Percentiles rank a stretch among this genome's conserved stretches.
phyloP scores from a whole-genome alignment of 2,329 filamentous ascomycete species.

The Lecanosticta acicola region DNA sequence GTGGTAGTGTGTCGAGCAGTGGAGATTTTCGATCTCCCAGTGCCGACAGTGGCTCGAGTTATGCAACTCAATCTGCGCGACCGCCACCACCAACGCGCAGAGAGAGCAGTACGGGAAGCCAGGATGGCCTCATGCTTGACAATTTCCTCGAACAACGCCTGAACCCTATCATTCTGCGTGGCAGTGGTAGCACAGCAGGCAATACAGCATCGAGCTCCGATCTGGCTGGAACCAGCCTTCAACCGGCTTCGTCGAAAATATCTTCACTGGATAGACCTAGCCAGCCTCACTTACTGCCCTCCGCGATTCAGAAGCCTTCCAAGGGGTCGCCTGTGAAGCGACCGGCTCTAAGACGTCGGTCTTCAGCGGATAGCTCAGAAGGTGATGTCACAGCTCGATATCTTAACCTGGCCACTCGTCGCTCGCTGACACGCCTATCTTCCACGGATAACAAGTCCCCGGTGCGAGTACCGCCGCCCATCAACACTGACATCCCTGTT shows the following conservation, averaged over 20 bases:
- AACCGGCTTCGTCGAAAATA: slow-evolving; percentile 17
- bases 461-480: slow-evolving; percentile 12
- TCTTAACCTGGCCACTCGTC: slow-evolving; percentile 15
- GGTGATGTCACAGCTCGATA: slow-evolving; percentile 17
- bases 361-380: slow-evolving; percentile 23
- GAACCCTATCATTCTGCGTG: slow-evolving; percentile 41
- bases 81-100: slow-evolving; percentile 28
- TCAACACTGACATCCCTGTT: slow-evolving; percentile 12
- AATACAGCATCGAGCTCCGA: slow-evolving; percentile 18
- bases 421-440: slow-evolving; percentile 17
- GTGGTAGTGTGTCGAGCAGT: slow-evolving; percentile 52
- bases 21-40: slow-evolving; percentile 45
- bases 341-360: slow-evolving; percentile 9
- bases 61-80: slow-evolving; percentile 23
- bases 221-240: slow-evolving; percentile 3
- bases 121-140: slow-evolving; percentile 40
- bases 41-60: slow-evolving; percentile 37
- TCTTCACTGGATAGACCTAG: slow-evolving; percentile 20
- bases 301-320: slow-evolving; percentile 20
- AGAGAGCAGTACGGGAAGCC: slow-evolving; percentile 41
- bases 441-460: slow-evolving; percentile 9
- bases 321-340: slow-evolving; percentile 13
- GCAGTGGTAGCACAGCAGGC: slow-evolving; percentile 37
- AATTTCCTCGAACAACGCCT: slow-evolving; percentile 43
- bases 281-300: slow-evolving; percentile 26